phyloP scores from a whole-genome alignment of 2,329 filamentous ascomycete species.

The Lizonia empirigonia region DNA sequence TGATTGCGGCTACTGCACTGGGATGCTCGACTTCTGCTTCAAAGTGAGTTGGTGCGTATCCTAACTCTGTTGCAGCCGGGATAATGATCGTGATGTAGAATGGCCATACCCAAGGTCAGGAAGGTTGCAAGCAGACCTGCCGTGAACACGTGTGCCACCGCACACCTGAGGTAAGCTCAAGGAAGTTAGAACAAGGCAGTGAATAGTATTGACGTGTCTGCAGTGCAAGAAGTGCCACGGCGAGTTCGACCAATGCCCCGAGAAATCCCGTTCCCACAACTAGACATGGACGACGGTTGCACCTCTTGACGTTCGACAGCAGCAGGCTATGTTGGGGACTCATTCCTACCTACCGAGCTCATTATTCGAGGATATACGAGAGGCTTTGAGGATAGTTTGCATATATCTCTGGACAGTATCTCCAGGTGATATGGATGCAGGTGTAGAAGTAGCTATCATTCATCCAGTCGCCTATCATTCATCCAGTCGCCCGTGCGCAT shows the following conservation, averaged over 20 bases:
- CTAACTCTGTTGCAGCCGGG: fast-evolving
- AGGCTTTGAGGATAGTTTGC: background rate
- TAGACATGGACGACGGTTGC: background rate
- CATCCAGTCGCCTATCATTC: background rate
- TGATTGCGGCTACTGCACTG: conserved; percentile 13
- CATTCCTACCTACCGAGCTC: background rate
- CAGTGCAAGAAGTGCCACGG: conserved; percentile 14
- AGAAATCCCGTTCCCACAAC: conserved; percentile 3
- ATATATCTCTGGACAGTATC: background rate
- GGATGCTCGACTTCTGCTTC: conserved; percentile 14
- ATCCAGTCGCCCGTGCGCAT: background rate
- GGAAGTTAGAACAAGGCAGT: background rate
- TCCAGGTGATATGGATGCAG: background rate
- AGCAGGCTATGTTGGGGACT: too few relatives aligned
- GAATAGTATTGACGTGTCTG: background rate
- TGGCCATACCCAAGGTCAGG: conserved; percentile 13
- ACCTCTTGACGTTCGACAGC: background rate
- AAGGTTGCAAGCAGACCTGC: conserved; percentile 15
- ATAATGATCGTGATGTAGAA: conserved; percentile 1
- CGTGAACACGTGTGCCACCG: conserved; percentile 19
- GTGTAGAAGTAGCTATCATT: background rate
- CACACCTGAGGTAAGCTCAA: conserved; percentile 5
- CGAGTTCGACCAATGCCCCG: conserved; percentile 12
- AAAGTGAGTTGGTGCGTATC: background rate
- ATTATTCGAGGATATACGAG: background rate